Base-by-base conservation (phyloP, 257 asterid genomes). In the Anisodus tanguticus region DNA sequence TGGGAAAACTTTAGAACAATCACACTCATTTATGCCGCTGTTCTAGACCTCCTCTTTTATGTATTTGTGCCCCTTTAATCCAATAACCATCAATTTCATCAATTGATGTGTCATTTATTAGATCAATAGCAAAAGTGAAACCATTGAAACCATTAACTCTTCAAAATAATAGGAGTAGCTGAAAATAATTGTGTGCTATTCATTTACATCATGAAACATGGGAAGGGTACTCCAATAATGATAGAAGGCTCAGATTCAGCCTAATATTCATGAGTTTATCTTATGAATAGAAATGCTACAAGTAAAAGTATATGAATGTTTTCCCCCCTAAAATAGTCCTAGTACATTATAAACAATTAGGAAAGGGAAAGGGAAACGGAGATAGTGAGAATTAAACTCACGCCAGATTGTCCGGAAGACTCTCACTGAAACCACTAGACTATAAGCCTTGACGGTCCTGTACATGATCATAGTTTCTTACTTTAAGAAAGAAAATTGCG, bases 311-410 rank as follows among this genome's bases (percentile, higher is more conserved):
- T 59, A 59, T 59, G 66, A 59, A 59, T 59, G 35, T n/a, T 59
- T 26, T n/a, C 8, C 22, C 22, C 3, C 8, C 11, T 13, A 58
- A 15, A 54, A 53, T 49, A 31, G 35, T n/a, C 35, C 13, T 9
- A 60, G 12, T 90, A 80, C 97, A 93, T 1, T 83, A 41, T 49
- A 49, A 10, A 41, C 45, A 41, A 41, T 41, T 41, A 5, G 45
- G 5, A 41, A 41, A 41, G 6, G 45, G 45, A 41, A 41, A 41
- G 45, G 5, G 87, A 57, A 93, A 83, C 62, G 45, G 45, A 41
- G 5, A 3, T 4, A 4, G 45, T 55, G 62, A 15, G 62, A 15
- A 57, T 70, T 58, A 45, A 57, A 57, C 62, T 16, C 22, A 57
- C 62, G 4, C 62, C 62, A 0, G 1, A 13, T 15, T 62, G 76